These are phyloP conservation scores for Sclerotinia borealis DNA, from an alignment of 2,329 filamentous ascomycete genomes.

Conservation along the genomic window DNA sequence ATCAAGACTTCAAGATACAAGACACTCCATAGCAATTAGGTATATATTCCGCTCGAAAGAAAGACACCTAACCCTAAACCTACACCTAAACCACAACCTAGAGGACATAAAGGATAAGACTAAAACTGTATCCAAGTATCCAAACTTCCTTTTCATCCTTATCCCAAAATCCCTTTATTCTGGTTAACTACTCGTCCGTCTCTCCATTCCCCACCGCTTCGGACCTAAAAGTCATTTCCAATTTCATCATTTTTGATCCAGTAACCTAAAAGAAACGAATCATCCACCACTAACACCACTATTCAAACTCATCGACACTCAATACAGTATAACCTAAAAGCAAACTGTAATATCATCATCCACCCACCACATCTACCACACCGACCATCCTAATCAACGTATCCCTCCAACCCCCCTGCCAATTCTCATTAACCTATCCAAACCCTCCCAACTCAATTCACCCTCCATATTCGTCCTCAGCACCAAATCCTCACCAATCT, in stretches of 20 bases:
- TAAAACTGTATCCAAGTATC: too few species aligned
- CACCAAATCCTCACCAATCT: slow-evolving; percentile 23
- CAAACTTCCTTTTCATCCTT: too few species aligned
- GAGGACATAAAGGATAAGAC: too few species aligned
- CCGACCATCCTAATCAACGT: too few species aligned
- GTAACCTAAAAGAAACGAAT: background rate
- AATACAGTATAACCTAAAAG: background rate
- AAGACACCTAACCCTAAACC: too few species aligned
- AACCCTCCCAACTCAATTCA: background rate
- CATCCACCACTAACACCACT: background rate
- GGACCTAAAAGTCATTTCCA: background rate
- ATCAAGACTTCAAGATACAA: too few species aligned
- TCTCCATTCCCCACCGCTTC: too few species aligned
- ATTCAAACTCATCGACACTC: background rate
- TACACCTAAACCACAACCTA: too few species aligned
- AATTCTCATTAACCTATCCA: background rate
- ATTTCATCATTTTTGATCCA: background rate
- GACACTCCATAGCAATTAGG: too few species aligned
- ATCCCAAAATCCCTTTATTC: too few species aligned
- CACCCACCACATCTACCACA: background rate
- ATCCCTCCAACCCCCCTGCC: background rate
- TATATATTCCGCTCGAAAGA: too few species aligned
- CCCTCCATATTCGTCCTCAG: slow-evolving; percentile 10
- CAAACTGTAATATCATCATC: background rate
- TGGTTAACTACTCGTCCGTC: too few species aligned